A percentile compares a stretch with the other conserved stretches of the same genome.
These are phyloP conservation scores for Annulohypoxylon stygium DNA, from an alignment of 495 filamentous ascomycete species.

Conservation along the genomic window DNA sequence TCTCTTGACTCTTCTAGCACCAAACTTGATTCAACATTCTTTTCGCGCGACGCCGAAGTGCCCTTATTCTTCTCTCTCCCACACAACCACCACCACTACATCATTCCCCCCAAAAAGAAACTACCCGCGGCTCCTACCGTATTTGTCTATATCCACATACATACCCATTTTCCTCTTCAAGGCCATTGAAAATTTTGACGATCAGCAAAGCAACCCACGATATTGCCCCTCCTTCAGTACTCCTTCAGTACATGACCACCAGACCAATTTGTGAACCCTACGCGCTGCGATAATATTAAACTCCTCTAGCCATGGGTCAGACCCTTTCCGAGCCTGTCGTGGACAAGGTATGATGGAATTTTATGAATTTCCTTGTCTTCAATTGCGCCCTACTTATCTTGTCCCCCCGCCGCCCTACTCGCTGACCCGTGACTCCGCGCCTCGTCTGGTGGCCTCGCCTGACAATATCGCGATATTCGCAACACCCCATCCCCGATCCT, in stretches of 20 bases:
- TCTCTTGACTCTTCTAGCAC: constrained; percentile 23
- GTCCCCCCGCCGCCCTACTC: constrained; percentile 11
- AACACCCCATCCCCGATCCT: constrained; percentile 31
- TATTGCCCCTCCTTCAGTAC: constrained; percentile 38
- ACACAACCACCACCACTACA: constrained; percentile 45
- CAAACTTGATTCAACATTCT: constrained; percentile 39
- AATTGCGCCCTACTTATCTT: constrained; percentile 35
- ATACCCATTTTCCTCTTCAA: constrained; percentile 27
- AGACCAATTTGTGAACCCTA: constrained; percentile 25
- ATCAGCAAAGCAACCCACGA: constrained; percentile 40
- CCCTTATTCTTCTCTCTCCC: constrained; percentile 44
- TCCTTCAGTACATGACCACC: constrained; percentile 28
- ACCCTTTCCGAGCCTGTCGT: constrained; percentile 98
- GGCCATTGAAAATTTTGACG: constrained; percentile 47
- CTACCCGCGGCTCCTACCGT: constrained; percentile 39
- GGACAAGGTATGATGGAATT: constrained; percentile 83
- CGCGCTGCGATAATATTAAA: constrained; percentile 38
- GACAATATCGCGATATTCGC: constrained; percentile 41
- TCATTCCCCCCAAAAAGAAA: constrained; percentile 43
- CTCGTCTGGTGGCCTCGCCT: constrained; percentile 40
- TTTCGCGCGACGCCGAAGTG: constrained; percentile 44
- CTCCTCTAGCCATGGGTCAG: constrained; percentile 83
- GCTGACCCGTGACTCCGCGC: constrained; percentile 44
- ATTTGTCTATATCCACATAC: constrained; percentile 39
- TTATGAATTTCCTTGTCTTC: constrained; percentile 22